Evolutionary conservation across 345 rosid genomes (phyloP), one percentile per base, ranked within the genome.

Genomic region (rapeseed (Brassica napus)): DNA sequence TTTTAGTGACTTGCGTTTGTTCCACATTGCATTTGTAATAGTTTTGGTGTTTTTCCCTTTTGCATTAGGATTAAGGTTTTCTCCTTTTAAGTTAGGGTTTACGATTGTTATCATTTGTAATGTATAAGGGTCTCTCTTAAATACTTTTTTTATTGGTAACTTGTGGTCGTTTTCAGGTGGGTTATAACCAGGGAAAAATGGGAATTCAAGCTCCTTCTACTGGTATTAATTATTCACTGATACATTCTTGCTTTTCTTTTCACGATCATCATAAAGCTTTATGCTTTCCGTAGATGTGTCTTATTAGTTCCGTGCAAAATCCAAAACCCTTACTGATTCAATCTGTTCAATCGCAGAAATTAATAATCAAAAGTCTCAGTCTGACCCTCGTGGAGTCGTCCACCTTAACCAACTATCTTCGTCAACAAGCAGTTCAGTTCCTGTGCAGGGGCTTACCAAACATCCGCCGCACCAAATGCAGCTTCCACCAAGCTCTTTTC

Each of bases 401-500:
- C 87, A 79, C 74, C 88, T 75, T 42, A 79, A 82, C 68, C 90
- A 88, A 79, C 55, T 87, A 30, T 31, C 92, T 72, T 84, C 92
- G n/a, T 84, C 89, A 62, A 72, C 81, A 30, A 82, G 84, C 74
- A 68, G 83, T 68, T 86, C 94, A 16, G 78, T 82, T 63, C 78
- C 90, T 42, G 62, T 78, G 9, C 92, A 86, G 85, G 94, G 88
- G 52, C 86, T 86, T 71, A 84, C 61, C 84, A 84, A 85, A 83
- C 96, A 85, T 81, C 91, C 87, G 68, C 92, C 85, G 65, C 94
- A 54, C 60, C 97, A 88, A 74, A 71, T 89, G 83, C 94, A 90
- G 79, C 91, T 86, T 76, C 84, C 89, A 75, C 90, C 86, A 69
- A 79, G 86, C 26, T 84, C 97, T 72, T 86, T 88, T 87, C 79